Conservation (phyloP, 345 rosid species). For the Lenwebbia sp. region DNA sequence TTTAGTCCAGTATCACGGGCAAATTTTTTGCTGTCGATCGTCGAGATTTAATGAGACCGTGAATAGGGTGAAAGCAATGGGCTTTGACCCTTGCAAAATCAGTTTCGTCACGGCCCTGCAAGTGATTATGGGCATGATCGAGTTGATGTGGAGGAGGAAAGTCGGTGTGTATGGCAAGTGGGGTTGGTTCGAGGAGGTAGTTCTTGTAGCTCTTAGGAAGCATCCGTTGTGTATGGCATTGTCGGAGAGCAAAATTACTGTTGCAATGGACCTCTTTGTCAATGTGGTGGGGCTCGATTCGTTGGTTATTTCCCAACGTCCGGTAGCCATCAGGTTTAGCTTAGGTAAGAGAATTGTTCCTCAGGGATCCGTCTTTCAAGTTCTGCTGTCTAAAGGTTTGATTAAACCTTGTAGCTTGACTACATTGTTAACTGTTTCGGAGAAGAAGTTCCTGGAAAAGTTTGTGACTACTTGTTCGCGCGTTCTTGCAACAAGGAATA, state of each 20-base stretch:
- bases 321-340: background rate
- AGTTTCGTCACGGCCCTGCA: slow-evolving; percentile 6
- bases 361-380: slow-evolving; percentile 5
- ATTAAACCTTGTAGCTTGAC: no score
- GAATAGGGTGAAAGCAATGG: no score
- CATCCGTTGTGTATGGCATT: slow-evolving; percentile 3
- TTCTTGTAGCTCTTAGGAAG: slow-evolving; percentile 7
- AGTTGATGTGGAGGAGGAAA: slow-evolving; percentile 7
- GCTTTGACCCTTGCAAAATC: background rate
- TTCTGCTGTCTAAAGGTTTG: no score
- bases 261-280: slow-evolving; percentile 11
- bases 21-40: no score
- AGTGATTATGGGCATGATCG: background rate
- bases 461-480: no score
- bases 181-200: slow-evolving; percentile 10
- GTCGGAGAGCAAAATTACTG: slow-evolving; percentile 13
- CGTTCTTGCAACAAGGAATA: no score
- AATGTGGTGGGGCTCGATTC: slow-evolving; percentile 12
- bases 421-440: no score
- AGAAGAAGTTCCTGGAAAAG: no score
- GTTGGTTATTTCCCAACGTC: background rate
- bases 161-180: background rate
- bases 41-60: no score
- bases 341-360: slow-evolving; percentile 21
- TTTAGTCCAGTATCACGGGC: no score